Evolutionary conservation across 139 green algal species (phyloP), one percentile per base, ranked within the genome.

Genomic region (Picocystis salinarum): DNA sequence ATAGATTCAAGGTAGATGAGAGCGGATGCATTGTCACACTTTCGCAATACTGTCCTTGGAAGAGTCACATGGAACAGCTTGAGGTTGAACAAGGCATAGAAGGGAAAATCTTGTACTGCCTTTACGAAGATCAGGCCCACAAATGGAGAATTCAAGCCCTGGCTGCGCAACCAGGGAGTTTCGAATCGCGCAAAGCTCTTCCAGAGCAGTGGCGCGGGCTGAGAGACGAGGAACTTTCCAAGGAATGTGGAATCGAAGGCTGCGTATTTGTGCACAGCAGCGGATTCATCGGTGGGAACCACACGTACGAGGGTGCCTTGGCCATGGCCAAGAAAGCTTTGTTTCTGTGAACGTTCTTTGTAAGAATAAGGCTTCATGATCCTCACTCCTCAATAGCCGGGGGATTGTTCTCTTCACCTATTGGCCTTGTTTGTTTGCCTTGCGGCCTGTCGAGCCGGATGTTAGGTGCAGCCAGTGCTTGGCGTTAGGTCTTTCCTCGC

Each of bases 231-330:
- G 70, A 70, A 52, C 73, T 96, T 36, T 73, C 56, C 23, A 51
- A 72, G 33, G 53, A 60, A 9, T 46, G 46, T 15, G 82, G 80
- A 29, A 80, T 96, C 31, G 55, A 61, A 0, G 74, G 70, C 17
- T 70, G 79, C 33, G 66, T 91, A 26, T 96, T 94, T 68, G 76
- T 93, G 23, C 85, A 95, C 56, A 67, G 69, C 1, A 64, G 49
- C 1, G 85, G 83, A 2, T 95, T 95, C 69, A 95, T 93, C 45
- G 85, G 83, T 6, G 84, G 84, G 7, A 80, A 90, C 46, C 56
- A 56, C 13, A 91, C 77, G 11, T 56, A 74, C 46, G 73, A 87
- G 33, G 79, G 80, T 3, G 73, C 54, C 12, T 33, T 83, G 9
- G 59, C 53, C 18, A 84, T 91, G 71, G 79, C 80, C 1, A 28